A percentile compares a stretch with the other conserved stretches of the same genome.
These are phyloP conservation scores for Lolium rigidum DNA, from an alignment of 176 grass and related monocot species.

Conservation along the genomic window DNA sequence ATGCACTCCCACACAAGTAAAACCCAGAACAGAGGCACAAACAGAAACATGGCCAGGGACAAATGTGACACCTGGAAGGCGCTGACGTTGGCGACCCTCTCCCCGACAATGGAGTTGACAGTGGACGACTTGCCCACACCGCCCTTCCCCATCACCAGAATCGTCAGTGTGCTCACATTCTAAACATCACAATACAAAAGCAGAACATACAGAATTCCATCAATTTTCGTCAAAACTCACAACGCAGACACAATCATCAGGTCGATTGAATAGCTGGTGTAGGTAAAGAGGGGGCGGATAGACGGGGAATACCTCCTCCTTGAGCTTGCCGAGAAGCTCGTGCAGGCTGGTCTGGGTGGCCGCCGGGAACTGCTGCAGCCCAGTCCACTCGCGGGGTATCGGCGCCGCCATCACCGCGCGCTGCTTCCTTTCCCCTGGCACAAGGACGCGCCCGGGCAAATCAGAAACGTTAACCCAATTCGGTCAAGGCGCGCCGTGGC, in stretches of 20 bases:
- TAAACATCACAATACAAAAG: constrained; percentile 43
- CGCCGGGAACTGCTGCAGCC: constrained; percentile 82
- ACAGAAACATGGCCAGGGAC: not conserved
- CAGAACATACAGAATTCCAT: not conserved
- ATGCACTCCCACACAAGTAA: not conserved
- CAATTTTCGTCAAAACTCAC: not conserved
- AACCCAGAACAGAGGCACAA: not conserved
- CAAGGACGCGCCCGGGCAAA: not conserved
- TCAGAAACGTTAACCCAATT: constrained; percentile 40
- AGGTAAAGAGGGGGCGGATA: not conserved
- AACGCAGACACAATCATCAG: not conserved
- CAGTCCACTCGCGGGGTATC: constrained; percentile 79
- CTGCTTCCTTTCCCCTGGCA: constrained; percentile 33
- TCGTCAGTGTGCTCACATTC: constrained; percentile 89
- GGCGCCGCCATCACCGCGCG: constrained; percentile 51
- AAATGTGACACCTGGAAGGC: constrained; percentile 80
- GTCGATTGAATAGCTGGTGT: constrained; percentile 4
- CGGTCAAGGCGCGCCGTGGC: not conserved
- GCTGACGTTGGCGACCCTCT: constrained; percentile 79
- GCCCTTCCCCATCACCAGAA: constrained; percentile 96
- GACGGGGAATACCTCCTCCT: constrained; percentile 64
- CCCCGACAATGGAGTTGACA: constrained; percentile 87
- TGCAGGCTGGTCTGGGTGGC: constrained; percentile 84
- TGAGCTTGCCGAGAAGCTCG: constrained; percentile 81
- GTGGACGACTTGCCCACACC: constrained; percentile 98